Evolutionary conservation across 2,329 filamentous ascomycete genomes (phyloP), one percentile per base, ranked within the genome.

Genomic region (Penicillium expansum): DNA sequence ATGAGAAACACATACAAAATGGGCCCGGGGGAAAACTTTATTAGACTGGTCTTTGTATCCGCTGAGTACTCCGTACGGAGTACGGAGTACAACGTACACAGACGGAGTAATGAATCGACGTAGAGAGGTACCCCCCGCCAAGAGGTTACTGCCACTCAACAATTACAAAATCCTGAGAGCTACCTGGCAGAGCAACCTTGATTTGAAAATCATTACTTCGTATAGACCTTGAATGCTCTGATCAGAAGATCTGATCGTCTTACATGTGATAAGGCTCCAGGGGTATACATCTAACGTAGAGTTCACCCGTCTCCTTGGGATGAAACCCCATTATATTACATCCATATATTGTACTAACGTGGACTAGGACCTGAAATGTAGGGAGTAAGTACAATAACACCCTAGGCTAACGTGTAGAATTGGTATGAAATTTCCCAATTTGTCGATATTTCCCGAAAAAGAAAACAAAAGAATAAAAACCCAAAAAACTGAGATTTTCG

Each of bases 1-100:
- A 33, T 18, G 41, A 43, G 52, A 20, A 53, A 47, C 41, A 39
- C 48, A 32, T 29, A 16, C 27, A 22, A 22, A 50, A 32, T 24
- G 43, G 18, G 13, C 29, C n/a, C 18, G 18, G 29, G 43, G 41
- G 18, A 61, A 57, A 24, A 58, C 30, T 56, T 51, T 59, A 60
- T 50, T 61, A 30, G 7, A 48, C 50, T 58, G 57, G 55, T 43
- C 44, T 52, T 20, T 32, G 37, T 39, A 43, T 41, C 58, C 37
- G 41, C 55, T 43, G 3, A 29, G 24, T 30, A 29, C 16, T 29
- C 10, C 16, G n/a, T 37, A 37, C 35, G n/a, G 16, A 37, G 35
- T 18, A 30, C 8, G 5, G 5, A n/a, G n/a, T n/a, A n/a, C n/a
- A n/a, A n/a, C 2, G 13, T 41, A 44, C 42, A 29, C 14, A 27